phyloP scores from a whole-genome alignment of 306 rosid genomes.

The Trifolium dubium region DNA sequence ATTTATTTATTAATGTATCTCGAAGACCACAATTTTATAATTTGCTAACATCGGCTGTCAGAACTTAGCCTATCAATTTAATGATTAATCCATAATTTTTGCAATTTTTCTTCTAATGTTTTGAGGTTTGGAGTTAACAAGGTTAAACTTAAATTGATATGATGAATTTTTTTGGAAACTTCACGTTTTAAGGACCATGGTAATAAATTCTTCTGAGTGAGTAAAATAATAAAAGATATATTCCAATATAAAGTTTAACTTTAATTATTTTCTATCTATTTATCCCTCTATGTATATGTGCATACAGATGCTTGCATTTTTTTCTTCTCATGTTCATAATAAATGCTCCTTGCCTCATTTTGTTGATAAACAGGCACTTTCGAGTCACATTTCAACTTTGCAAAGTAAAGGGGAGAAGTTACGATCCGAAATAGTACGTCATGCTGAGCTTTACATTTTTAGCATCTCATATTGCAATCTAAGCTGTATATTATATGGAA shows the following conservation, averaged over 20 bases:
- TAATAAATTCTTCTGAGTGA: background rate
- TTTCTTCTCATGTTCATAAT: slow-evolving; percentile 5
- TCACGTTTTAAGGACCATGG: background rate
- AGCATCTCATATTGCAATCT: slow-evolving; percentile 22
- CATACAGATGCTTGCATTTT: background rate
- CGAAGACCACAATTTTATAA: slow-evolving; percentile 15
- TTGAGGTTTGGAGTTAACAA: background rate
- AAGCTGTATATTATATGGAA: slow-evolving; percentile 24
- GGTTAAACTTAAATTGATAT: background rate
- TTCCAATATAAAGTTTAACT: background rate
- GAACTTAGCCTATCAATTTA: background rate
- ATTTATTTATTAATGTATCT: slow-evolving; percentile 6
- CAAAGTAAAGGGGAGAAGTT: slow-evolving; percentile 68
- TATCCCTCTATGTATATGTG: background rate
- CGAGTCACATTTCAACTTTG: slow-evolving; percentile 65
- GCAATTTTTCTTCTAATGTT: background rate
- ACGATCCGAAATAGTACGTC: slow-evolving; percentile 75
- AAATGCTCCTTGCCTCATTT: slow-evolving; percentile 23
- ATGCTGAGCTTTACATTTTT: slow-evolving; percentile 27
- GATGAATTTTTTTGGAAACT: background rate
- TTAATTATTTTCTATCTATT: background rate
- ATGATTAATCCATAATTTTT: background rate
- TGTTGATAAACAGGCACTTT: slow-evolving; percentile 70
- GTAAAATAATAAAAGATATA: background rate
- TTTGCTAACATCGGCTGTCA: background rate